These are phyloP conservation scores for Evansstolkia leycettana DNA, from an alignment of 495 filamentous ascomycete species.

Conservation along the genomic window DNA sequence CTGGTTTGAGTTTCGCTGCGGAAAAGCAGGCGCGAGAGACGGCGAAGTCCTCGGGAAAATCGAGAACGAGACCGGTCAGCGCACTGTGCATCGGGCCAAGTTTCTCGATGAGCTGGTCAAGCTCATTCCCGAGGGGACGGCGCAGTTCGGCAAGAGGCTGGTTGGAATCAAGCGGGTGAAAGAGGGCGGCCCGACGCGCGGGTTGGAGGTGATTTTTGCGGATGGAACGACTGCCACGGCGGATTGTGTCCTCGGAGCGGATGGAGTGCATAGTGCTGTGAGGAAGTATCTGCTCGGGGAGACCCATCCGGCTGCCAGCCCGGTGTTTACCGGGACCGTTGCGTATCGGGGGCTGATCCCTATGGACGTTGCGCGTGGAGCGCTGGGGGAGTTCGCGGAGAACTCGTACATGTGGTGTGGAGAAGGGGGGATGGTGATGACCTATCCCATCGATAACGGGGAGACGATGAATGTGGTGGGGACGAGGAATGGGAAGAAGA, in stretches of 20 bases:
- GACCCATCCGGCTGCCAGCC: constrained; percentile 24
- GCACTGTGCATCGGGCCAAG: constrained; percentile 21
- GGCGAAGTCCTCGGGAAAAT: constrained; percentile 14
- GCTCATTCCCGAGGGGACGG: constrained; percentile 10
- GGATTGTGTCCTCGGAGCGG: constrained; percentile 44
- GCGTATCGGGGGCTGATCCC: constrained; percentile 43
- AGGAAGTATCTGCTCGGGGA: constrained; percentile 30
- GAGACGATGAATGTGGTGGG: constrained; percentile 35
- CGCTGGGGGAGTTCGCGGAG: constrained; percentile 29
- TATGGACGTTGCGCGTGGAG: constrained; percentile 24
- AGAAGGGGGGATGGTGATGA: too few relatives aligned
- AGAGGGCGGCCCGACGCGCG: too few relatives aligned
- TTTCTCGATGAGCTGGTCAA: constrained; percentile 22
- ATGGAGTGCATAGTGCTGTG: constrained; percentile 45
- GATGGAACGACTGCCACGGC: constrained; percentile 31
- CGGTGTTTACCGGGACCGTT: constrained; percentile 37
- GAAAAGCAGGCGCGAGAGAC: constrained; percentile 19
- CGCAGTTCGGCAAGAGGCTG: constrained; percentile 13
- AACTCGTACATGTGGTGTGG: constrained; percentile 32
- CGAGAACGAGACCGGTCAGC: too few relatives aligned
- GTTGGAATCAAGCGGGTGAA: too few relatives aligned
- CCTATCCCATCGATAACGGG: constrained; percentile 28
- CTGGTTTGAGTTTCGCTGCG: constrained; percentile 10
- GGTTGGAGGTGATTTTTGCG: too few relatives aligned
- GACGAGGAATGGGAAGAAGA: constrained; percentile 23